Conservation (phyloP, 2,329 filamentous ascomycete species). For the Sordariomycetes sp. region DNA sequence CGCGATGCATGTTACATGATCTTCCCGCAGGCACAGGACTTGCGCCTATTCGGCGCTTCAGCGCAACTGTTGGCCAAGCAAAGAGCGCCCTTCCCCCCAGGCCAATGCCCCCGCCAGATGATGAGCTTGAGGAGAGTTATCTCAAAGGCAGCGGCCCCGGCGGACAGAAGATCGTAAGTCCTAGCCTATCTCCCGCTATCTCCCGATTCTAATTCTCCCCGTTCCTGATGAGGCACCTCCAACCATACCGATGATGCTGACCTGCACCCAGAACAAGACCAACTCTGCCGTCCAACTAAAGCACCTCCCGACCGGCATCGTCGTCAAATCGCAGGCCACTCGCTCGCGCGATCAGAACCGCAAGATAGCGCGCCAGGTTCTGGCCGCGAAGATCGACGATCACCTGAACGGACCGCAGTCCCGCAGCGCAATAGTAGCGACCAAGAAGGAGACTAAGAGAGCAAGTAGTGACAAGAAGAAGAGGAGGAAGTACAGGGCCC, state of each 20-base stretch:
- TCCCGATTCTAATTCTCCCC: neutral
- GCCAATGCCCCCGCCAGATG: constrained; percentile 61
- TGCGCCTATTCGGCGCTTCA: too few relatives aligned
- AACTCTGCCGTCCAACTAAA: constrained; percentile 89
- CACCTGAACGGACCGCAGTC: constrained; percentile 62
- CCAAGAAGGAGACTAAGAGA: constrained; percentile 56
- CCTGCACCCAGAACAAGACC: constrained; percentile 70
- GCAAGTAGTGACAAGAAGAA: constrained; percentile 76
- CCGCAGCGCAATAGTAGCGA: constrained; percentile 54
- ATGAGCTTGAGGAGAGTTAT: constrained; percentile 75
- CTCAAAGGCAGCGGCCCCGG: constrained; percentile 88
- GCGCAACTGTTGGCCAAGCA: constrained; percentile 16
- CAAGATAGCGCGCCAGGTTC: constrained; percentile 68
- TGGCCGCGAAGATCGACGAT: constrained; percentile 69
- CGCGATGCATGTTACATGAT: neutral
- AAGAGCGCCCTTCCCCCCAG: constrained; percentile 69
- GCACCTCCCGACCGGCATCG: constrained; percentile 81
- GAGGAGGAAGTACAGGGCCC: constrained; percentile 64
- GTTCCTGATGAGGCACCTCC: neutral
- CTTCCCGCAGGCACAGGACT: too few relatives aligned
- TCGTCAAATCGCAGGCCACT: constrained; percentile 90
- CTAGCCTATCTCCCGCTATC: neutral
- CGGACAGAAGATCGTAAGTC: constrained; percentile 80
- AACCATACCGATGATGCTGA: neutral
- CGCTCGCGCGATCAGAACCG: constrained; percentile 81